These are phyloP conservation scores for Trichoderma koningii DNA, from an alignment of 2,329 filamentous ascomycete species.

Conservation along the genomic window DNA sequence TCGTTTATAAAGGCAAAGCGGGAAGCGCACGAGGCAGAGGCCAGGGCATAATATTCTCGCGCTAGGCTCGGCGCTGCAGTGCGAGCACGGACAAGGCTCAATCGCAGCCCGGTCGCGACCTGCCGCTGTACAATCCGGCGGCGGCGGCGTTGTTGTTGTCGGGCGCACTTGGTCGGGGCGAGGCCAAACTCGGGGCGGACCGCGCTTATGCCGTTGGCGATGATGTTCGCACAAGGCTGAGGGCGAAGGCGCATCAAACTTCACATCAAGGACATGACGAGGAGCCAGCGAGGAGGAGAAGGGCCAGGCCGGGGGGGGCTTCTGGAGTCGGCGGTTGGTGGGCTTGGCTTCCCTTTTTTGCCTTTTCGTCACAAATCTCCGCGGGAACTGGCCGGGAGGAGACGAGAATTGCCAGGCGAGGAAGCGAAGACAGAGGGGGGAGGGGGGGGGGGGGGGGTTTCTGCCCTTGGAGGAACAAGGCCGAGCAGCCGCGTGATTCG, in stretches of 20 bases:
- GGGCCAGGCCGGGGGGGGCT: slow-evolving; percentile 2
- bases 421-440: slow-evolving; percentile 19
- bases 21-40: slow-evolving; percentile 33
- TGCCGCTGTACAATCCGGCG: slow-evolving; percentile 6
- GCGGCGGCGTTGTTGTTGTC: background rate
- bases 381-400: slow-evolving; percentile 12
- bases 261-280: slow-evolving; percentile 35
- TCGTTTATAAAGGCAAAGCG: slow-evolving; percentile 30
- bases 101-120: slow-evolving; percentile 12
- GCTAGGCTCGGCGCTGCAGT: slow-evolving; percentile 30
- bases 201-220: slow-evolving; percentile 31
- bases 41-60: slow-evolving; percentile 30
- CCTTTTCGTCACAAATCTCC: background rate
- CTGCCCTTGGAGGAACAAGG: slow-evolving; percentile 27
- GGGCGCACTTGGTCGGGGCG: background rate
- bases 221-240: slow-evolving; percentile 33
- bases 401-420: slow-evolving; percentile 14
- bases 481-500: slow-evolving; percentile 27
- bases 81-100: slow-evolving; percentile 15
- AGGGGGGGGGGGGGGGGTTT: slow-evolving; percentile 20
- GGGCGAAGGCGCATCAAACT: slow-evolving; percentile 34
- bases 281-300: slow-evolving; percentile 6
- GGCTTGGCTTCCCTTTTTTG: no score
- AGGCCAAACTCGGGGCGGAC: background rate
- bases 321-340: slow-evolving; percentile 2